Conservation (phyloP, 2,329 filamentous ascomycete genomes). For the Daldinia sp. region DNA sequence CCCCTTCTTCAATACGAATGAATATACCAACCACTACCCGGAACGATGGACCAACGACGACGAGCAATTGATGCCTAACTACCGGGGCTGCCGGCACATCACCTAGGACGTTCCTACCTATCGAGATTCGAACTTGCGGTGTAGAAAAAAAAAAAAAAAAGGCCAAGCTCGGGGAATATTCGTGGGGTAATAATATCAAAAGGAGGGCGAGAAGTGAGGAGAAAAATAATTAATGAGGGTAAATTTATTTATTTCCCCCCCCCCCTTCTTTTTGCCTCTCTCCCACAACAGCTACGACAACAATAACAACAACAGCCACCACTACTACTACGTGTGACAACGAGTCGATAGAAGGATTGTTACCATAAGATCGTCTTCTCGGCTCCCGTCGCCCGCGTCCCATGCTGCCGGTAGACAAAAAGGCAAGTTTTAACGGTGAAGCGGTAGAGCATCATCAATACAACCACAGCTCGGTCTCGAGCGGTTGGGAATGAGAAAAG, state of each 20-base stretch:
- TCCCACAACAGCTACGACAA: neutral
- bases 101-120: conserved; percentile 11
- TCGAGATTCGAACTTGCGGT: conserved; percentile 41
- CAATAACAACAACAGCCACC: too few relatives aligned
- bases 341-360: neutral
- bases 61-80: conserved; percentile 40
- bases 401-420: conserved; percentile 2
- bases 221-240: conserved; percentile 11
- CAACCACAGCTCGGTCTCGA: conserved; percentile 21
- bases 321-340: conserved; percentile 20
- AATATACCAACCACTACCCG: conserved; percentile 17
- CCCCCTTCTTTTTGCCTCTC: neutral
- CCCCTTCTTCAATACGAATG: conserved; percentile 14
- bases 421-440: conserved; percentile 31
- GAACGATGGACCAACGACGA: conserved; percentile 19
- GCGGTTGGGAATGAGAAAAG: conserved; percentile 22
- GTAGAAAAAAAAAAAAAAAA: conserved; percentile 31
- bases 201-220: conserved; percentile 18
- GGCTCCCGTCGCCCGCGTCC: neutral
- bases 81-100: conserved; percentile 36
- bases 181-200: conserved; percentile 34
- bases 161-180: conserved; percentile 40
- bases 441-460: conserved; percentile 16
- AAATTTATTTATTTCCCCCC: conserved; percentile 7
- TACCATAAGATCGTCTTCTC: conserved; percentile 3